These are phyloP conservation scores for Picea abies DNA, from an alignment of 83 land plant genomes.

Conservation along the genomic window DNA sequence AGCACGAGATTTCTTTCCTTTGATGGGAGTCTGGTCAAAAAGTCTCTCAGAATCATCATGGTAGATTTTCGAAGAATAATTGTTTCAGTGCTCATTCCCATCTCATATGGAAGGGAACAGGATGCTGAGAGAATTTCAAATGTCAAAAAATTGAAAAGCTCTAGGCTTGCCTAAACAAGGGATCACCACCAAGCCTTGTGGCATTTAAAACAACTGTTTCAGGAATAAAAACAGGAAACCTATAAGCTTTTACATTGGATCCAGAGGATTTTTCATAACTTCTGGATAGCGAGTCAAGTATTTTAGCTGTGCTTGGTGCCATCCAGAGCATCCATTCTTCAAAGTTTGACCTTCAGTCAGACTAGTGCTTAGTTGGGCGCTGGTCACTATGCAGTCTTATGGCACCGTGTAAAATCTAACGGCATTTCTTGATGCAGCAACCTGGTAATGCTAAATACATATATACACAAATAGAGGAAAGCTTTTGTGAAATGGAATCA, in stretches of 20 bases:
- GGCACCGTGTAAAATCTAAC: not conserved
- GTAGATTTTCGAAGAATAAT: not conserved
- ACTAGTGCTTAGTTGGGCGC: not conserved
- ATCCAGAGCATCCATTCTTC: not conserved
- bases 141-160: not conserved
- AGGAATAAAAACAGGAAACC: not conserved
- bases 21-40: not conserved
- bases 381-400: no score
- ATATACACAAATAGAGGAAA: not conserved
- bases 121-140: not conserved
- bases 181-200: not conserved
- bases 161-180: not conserved
- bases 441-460: not conserved
- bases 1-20: not conserved
- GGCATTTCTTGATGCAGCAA: not conserved
- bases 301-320: no score
- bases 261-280: no score
- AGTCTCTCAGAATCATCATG: not conserved
- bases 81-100: not conserved
- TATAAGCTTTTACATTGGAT: not conserved
- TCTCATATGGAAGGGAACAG: not conserved
- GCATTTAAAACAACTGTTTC: not conserved
- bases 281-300: no score
- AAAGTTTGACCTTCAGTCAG: constrained; percentile 4
- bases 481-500: not conserved